Percentiles rank a stretch among this genome's conserved stretches.
phyloP scores from a whole-genome alignment of 108 stramenopile species.

The Conticribra guillardii region DNA sequence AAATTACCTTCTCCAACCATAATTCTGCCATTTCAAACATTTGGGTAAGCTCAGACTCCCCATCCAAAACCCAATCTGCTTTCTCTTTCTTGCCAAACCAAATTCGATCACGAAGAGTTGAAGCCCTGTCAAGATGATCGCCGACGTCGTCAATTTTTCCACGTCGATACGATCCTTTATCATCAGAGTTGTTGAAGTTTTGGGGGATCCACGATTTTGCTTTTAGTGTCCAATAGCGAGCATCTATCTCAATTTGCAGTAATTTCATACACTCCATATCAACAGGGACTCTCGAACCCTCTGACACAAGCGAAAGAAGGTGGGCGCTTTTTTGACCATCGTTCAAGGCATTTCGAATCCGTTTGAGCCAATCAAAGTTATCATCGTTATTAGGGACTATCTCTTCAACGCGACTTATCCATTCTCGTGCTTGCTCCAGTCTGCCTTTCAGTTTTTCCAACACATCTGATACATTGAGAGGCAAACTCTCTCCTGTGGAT shows the following conservation, averaged over 20 bases:
- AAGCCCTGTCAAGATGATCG: slow-evolving; percentile 70
- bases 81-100: slow-evolving; percentile 50
- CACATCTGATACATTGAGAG: slow-evolving; percentile 71
- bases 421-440: slow-evolving; percentile 57
- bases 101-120: slow-evolving; percentile 62
- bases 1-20: slow-evolving; percentile 75
- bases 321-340: slow-evolving; percentile 43
- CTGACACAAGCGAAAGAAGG: slow-evolving; percentile 62
- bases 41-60: slow-evolving; percentile 56
- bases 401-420: slow-evolving; percentile 60
- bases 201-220: slow-evolving; percentile 71
- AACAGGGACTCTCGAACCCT: slow-evolving; percentile 79
- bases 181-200: slow-evolving; percentile 25
- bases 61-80: slow-evolving; percentile 59
- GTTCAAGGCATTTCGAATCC: slow-evolving; percentile 54
- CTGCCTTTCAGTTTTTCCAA: slow-evolving; percentile 70
- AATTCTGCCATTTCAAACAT: slow-evolving; percentile 62
- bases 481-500: slow-evolving; percentile 55
- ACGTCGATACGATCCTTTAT: slow-evolving; percentile 43
- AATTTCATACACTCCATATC: slow-evolving; percentile 68
- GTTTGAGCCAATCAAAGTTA: slow-evolving; percentile 55
- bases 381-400: slow-evolving; percentile 55
- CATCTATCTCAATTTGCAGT: slow-evolving; percentile 81
- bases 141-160: slow-evolving; percentile 77
- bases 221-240: slow-evolving; percentile 71